A percentile compares a stretch with the other conserved stretches of the same genome.
phyloP scores from a whole-genome alignment of 306 rosid genomes.

The Adenanthera pavonina region DNA sequence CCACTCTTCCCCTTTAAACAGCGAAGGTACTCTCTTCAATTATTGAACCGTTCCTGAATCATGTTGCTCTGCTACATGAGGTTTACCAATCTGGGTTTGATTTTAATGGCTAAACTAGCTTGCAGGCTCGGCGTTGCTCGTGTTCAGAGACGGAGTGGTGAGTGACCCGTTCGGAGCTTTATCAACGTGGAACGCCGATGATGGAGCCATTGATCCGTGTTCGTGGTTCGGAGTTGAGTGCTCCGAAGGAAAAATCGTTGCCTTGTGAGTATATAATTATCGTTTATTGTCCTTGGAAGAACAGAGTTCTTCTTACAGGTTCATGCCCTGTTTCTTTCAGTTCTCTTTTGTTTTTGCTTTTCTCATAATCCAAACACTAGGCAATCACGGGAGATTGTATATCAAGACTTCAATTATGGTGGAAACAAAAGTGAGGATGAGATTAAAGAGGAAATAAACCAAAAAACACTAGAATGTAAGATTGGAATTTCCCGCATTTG shows the following conservation, averaged over 20 bases:
- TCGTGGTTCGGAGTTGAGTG: constrained; percentile 78
- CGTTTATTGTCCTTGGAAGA: neutral
- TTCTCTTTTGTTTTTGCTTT: neutral
- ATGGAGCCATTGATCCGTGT: constrained; percentile 49
- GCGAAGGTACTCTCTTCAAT: neutral
- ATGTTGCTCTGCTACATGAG: neutral
- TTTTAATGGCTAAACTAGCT: neutral
- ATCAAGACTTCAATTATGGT: neutral
- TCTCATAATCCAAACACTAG: neutral
- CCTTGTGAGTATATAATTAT: constrained; percentile 57
- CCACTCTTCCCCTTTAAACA: neutral
- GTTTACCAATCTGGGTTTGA: neutral
- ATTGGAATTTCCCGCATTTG: neutral
- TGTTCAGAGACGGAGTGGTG: constrained; percentile 55
- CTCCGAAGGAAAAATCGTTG: constrained; percentile 58
- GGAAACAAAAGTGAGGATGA: neutral
- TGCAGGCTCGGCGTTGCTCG: constrained; percentile 66
- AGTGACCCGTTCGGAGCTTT: constrained; percentile 65
- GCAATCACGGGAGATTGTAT: too few species aligned
- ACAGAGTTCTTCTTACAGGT: neutral
- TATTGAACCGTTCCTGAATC: neutral
- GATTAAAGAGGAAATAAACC: neutral
- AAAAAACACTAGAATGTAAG: neutral
- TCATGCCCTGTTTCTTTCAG: neutral
- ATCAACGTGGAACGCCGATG: constrained; percentile 53